Conservation (phyloP, 495 filamentous ascomycete species). For the Aspergillus egyptiacus region DNA sequence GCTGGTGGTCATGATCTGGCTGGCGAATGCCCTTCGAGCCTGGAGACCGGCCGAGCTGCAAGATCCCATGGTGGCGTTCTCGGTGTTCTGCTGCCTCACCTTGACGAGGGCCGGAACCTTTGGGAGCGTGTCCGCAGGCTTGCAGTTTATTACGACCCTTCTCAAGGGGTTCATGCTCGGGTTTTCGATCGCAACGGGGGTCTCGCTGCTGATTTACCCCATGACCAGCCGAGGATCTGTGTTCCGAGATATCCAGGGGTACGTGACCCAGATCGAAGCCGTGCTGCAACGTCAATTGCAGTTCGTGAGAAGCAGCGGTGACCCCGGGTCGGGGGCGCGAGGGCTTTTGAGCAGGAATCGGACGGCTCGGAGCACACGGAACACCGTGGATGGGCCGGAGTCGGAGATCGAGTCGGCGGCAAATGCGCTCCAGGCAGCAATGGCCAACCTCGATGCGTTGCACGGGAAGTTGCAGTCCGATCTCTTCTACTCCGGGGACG, state of each 20-base stretch:
- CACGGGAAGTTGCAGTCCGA: conserved; percentile 62
- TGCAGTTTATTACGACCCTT: conserved; percentile 48
- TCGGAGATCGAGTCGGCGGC: conserved; percentile 23
- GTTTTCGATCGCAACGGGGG: conserved; percentile 56
- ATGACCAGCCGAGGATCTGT: conserved; percentile 53
- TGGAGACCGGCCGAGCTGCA: conserved; percentile 56
- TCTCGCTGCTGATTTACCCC: conserved; percentile 61
- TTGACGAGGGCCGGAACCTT: conserved; percentile 45
- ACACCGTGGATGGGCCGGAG: conserved; percentile 34
- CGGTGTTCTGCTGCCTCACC: conserved; percentile 60
- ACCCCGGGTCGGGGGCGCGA: conserved; percentile 13
- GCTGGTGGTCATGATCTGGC: conserved; percentile 70
- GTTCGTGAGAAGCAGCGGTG: conserved; percentile 45
- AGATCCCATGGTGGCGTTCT: conserved; percentile 64
- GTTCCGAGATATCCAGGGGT: conserved; percentile 51
- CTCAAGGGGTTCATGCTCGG: conserved; percentile 60
- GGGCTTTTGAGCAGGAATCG: conserved; percentile 22
- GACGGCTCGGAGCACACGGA: conserved; percentile 16
- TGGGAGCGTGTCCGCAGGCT: conserved; percentile 42
- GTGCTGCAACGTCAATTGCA: conserved; percentile 50
- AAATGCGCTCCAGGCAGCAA: conserved; percentile 42
- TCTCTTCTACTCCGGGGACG: conserved; percentile 65
- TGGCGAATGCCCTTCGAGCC: conserved; percentile 48
- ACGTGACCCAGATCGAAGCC: conserved; percentile 44
- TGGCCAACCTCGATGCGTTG: conserved; percentile 48